phyloP scores from a whole-genome alignment of 2,329 filamentous ascomycete species.

The Colletotrichum acutatum region DNA sequence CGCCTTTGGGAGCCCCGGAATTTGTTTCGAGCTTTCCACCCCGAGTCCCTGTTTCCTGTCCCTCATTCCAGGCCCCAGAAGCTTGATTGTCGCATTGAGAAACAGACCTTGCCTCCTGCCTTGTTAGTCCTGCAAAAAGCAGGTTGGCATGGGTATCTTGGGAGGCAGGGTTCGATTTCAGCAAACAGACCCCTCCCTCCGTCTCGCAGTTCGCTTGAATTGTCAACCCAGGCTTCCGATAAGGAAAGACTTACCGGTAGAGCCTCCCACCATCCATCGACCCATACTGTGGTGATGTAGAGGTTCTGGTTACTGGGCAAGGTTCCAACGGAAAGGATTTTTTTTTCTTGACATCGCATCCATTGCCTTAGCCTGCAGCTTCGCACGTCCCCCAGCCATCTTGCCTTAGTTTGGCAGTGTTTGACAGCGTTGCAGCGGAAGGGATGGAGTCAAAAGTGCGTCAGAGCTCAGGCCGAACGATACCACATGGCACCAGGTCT shows the following conservation, averaged over 20 bases:
- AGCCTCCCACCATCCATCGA: background rate
- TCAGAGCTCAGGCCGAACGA: background rate
- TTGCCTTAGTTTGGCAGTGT: background rate
- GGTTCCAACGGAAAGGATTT: background rate
- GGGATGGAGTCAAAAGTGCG: background rate
- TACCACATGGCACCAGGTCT: conserved; percentile 5
- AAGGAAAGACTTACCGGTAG: background rate
- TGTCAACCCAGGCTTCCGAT: background rate
- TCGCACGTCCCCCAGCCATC: conserved; percentile 4
- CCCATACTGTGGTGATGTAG: too few species aligned
- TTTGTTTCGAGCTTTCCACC: background rate
- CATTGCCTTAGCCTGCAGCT: background rate
- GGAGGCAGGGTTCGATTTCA: background rate
- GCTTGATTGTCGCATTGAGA: background rate
- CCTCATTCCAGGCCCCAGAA: background rate
- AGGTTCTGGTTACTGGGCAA: background rate
- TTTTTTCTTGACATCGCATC: background rate
- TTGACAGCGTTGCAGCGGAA: conserved; percentile 1
- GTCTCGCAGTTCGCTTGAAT: background rate
- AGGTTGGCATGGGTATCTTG: background rate
- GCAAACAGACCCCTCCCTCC: background rate
- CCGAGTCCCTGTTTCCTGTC: background rate
- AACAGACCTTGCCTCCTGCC: background rate
- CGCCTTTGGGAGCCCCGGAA: background rate
- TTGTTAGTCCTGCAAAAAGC: background rate